Conservation (phyloP, 2,329 filamentous ascomycete species). For the Aurifilum marmelostoma region DNA sequence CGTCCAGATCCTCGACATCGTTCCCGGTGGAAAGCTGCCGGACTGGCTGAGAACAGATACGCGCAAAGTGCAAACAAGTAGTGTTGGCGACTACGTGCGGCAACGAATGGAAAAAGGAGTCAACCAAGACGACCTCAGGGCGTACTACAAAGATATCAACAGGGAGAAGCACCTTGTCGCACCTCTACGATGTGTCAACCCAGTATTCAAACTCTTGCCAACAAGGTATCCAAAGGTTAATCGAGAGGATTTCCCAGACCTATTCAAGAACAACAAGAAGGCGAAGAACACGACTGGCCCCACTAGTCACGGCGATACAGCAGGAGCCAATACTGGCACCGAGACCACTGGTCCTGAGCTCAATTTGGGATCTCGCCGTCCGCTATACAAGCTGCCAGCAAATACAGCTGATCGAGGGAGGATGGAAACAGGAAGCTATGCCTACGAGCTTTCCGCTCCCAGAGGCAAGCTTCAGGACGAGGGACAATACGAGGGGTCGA, state of each 20-base stretch:
- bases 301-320: background rate
- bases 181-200: constrained; percentile 20
- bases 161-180: constrained; percentile 20
- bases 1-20: constrained; percentile 19
- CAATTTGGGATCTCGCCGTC: constrained; percentile 6
- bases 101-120: constrained; percentile 17
- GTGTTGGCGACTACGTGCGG: constrained; percentile 18
- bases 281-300: background rate
- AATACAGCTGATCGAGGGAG: background rate
- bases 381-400: constrained; percentile 15
- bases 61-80: background rate
- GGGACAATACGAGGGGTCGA: background rate
- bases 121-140: constrained; percentile 22
- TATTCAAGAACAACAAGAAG: background rate
- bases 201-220: constrained; percentile 18
- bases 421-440: constrained; percentile 10
- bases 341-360: background rate
- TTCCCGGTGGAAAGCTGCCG: constrained; percentile 2
- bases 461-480: background rate
- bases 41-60: constrained; percentile 24
- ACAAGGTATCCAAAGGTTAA: background rate
- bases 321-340: background rate
- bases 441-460: constrained; percentile 24
- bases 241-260: background rate
- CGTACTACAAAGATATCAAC: constrained; percentile 25